phyloP scores from a whole-genome alignment of 2,329 filamentous ascomycete genomes.

The Botryotinia globosa region DNA sequence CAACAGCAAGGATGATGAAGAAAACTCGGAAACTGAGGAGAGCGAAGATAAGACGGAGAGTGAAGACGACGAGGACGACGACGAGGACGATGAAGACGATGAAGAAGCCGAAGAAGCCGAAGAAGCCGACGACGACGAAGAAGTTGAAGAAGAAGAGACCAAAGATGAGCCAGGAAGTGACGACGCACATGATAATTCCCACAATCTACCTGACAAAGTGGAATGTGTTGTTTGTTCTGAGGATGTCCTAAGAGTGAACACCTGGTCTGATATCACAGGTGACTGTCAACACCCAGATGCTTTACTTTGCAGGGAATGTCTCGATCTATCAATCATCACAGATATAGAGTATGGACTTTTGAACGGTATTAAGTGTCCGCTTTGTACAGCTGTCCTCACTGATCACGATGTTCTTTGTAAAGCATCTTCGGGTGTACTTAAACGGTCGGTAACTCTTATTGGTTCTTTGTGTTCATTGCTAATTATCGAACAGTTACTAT shows the following conservation, averaged over 20 bases:
- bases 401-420: not conserved
- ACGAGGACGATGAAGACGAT: not conserved
- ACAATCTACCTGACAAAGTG: not conserved
- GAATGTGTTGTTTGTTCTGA: conserved; percentile 4
- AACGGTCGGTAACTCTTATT: conserved; percentile 2
- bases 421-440: not conserved
- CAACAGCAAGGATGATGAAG: not conserved
- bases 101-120: not conserved
- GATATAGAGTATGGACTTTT: conserved; percentile 1
- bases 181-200: not conserved
- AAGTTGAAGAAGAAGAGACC: not conserved
- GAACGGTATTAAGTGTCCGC: conserved; percentile 11
- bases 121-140: not conserved
- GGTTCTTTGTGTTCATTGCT: not conserved
- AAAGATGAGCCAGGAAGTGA: not conserved
- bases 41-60: not conserved
- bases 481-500: not conserved
- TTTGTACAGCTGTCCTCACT: conserved; percentile 1
- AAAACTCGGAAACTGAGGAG: not conserved
- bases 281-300: not conserved
- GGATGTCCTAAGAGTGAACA: no score
- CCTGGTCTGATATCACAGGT: not conserved
- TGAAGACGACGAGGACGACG: not conserved
- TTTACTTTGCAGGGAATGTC: not conserved
- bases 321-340: conserved; percentile 8